phyloP scores from a whole-genome alignment of 257 asterid genomes.

The Solanum chiquidenum region DNA sequence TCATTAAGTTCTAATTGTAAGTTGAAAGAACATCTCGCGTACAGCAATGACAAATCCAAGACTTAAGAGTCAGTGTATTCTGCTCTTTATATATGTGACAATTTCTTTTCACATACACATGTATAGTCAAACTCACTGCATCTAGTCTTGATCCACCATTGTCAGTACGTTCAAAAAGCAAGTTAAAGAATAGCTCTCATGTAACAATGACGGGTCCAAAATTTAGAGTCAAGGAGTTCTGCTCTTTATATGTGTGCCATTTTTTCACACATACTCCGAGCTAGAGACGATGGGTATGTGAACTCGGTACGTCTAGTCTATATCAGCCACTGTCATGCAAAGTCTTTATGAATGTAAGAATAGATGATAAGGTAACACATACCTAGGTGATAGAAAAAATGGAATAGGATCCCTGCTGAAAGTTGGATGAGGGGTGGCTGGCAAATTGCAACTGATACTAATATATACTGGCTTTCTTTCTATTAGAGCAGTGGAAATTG shows the following conservation, averaged over 20 bases:
- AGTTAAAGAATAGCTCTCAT: neutral
- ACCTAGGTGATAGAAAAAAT: conserved; percentile 57
- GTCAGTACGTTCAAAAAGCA: neutral
- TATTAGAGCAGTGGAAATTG: conserved; percentile 64
- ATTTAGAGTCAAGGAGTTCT: neutral
- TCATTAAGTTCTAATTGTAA: neutral
- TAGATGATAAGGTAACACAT: neutral
- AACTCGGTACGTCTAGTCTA: neutral
- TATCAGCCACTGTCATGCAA: neutral
- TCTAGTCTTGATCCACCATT: neutral
- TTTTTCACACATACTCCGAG: neutral
- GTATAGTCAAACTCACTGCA: neutral
- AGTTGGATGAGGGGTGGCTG: conserved; percentile 73
- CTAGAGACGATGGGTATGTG: neutral
- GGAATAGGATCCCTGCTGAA: conserved; percentile 72
- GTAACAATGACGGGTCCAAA: neutral
- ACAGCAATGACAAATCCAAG: neutral
- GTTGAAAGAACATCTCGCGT: neutral
- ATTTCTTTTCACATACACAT: neutral
- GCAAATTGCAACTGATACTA: conserved; percentile 75
- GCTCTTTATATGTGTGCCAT: neutral
- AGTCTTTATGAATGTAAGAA: neutral
- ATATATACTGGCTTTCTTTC: conserved; percentile 86
- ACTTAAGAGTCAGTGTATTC: neutral
- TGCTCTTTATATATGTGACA: neutral